Conservation (phyloP, 1,284 basidiomycete species). For the Nidula niveotomentosa region DNA sequence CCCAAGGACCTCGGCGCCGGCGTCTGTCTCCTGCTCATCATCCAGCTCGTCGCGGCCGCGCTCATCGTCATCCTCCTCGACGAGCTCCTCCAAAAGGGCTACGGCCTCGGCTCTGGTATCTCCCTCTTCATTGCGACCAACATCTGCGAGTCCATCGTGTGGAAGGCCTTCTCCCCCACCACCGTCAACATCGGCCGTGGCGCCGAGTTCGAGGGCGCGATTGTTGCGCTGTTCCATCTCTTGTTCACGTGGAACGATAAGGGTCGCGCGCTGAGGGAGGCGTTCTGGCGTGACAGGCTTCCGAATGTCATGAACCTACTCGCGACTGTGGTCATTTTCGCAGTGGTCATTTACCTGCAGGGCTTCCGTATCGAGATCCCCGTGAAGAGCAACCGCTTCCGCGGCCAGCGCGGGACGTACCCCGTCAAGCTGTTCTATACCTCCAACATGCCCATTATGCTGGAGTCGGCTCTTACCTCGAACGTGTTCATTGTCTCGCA, state of each 20-base stretch:
- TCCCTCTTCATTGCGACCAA: slow-evolving; percentile 99
- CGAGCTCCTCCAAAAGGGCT: slow-evolving; percentile 98
- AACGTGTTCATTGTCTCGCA: slow-evolving; percentile 98
- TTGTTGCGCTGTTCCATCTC: slow-evolving; percentile 96
- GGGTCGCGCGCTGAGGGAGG: slow-evolving; percentile 94
- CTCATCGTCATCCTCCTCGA: slow-evolving; percentile 98
- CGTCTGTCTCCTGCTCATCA: slow-evolving; percentile 93
- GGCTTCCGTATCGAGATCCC: slow-evolving; percentile 99
- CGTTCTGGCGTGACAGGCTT: slow-evolving; percentile 96
- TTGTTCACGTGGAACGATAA: slow-evolving; percentile 99
- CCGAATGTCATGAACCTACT: slow-evolving; percentile 99
- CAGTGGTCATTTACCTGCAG: slow-evolving; percentile 96
- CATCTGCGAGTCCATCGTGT: slow-evolving; percentile 99
- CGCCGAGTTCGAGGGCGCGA: slow-evolving; percentile 96
- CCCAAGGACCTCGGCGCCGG: slow-evolving; percentile 94
- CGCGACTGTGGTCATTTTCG: slow-evolving; percentile 91
- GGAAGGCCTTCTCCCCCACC: slow-evolving; percentile 99
- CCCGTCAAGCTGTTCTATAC: slow-evolving; percentile 99
- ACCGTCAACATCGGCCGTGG: slow-evolving; percentile 98
- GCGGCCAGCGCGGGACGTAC: slow-evolving; percentile 93
- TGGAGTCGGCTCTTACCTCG: slow-evolving; percentile 90
- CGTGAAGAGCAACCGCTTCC: slow-evolving; percentile 95
- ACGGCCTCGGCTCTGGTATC: slow-evolving; percentile 98
- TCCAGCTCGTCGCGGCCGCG: slow-evolving; percentile 92
- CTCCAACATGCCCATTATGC: slow-evolving; percentile 99